Conservation (phyloP, 768 basidiomycete species). For the Amanita molliuscula region DNA sequence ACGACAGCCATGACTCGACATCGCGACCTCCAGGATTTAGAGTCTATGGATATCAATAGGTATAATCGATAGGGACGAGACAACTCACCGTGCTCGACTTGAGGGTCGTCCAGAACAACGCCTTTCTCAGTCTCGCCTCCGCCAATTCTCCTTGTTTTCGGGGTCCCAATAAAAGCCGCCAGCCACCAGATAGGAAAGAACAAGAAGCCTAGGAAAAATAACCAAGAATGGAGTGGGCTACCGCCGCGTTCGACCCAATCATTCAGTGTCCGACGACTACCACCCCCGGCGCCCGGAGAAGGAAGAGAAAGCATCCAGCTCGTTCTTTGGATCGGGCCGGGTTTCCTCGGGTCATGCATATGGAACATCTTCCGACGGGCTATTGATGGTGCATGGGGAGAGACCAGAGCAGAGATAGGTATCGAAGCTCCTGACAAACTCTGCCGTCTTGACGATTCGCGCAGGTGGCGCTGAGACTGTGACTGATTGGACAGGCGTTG, state of each 20-base stretch:
- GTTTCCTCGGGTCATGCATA: slow-evolving; percentile 73
- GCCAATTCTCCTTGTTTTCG: slow-evolving; percentile 52
- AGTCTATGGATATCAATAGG: slow-evolving; percentile 34
- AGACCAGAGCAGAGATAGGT: slow-evolving; percentile 67
- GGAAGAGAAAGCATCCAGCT: slow-evolving; percentile 51
- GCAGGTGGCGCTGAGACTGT: slow-evolving; percentile 15
- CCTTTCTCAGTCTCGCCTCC: slow-evolving; percentile 51
- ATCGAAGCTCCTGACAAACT: slow-evolving; percentile 68
- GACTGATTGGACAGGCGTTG: slow-evolving; percentile 14
- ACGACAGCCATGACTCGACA: slow-evolving; percentile 65
- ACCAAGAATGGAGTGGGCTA: slow-evolving; percentile 64
- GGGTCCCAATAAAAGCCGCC: slow-evolving; percentile 40
- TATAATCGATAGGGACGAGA: background rate
- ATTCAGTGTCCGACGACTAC: slow-evolving; percentile 19
- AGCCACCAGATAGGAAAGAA: slow-evolving; percentile 60
- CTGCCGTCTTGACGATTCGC: slow-evolving; percentile 29
- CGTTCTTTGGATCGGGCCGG: slow-evolving; percentile 46
- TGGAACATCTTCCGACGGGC: slow-evolving; percentile 51
- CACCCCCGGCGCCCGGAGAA: slow-evolving; percentile 16
- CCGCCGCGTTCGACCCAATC: slow-evolving; percentile 38
- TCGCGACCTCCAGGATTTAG: slow-evolving; percentile 61
- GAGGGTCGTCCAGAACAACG: slow-evolving; percentile 69
- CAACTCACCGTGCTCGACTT: slow-evolving; percentile 62
- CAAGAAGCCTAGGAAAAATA: slow-evolving; percentile 67
- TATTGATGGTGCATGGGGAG: slow-evolving; percentile 70